Percentiles rank a stretch among this genome's conserved stretches.
These are phyloP conservation scores for Tolypocladium inflatum DNA, from an alignment of 2,329 filamentous ascomycete species.

Conservation along the genomic window DNA sequence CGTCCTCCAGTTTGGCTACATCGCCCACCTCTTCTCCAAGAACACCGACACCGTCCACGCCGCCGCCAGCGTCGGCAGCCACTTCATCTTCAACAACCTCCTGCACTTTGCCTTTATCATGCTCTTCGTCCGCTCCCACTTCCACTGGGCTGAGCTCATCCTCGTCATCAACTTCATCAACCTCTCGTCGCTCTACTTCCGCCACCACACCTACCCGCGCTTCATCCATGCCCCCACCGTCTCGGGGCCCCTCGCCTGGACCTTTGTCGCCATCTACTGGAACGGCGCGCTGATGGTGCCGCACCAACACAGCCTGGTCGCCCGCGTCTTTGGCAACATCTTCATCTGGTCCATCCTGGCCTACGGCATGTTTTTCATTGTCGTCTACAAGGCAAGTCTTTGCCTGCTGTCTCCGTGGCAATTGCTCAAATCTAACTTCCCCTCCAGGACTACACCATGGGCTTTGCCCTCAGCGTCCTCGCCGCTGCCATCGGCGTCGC, in stretches of 20 bases:
- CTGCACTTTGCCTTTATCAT: conserved; percentile 74
- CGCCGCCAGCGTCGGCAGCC: conserved; percentile 68
- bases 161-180: conserved; percentile 77
- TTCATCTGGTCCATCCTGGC: conserved; percentile 78
- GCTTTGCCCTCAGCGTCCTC: conserved; percentile 67
- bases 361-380: conserved; percentile 69
- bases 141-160: conserved; percentile 67
- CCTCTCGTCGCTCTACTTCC: conserved; percentile 69
- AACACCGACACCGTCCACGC: conserved; percentile 53
- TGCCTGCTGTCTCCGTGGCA: neutral
- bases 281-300: conserved; percentile 74
- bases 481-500: conserved; percentile 66
- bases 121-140: conserved; percentile 70
- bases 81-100: conserved; percentile 82
- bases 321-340: conserved; percentile 76
- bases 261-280: conserved; percentile 80
- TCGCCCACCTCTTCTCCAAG: conserved; percentile 65
- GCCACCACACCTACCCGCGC: conserved; percentile 59
- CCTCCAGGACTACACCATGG: conserved; percentile 60
- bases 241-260: conserved; percentile 73
- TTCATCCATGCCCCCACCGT: conserved; percentile 70
- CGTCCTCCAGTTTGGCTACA: conserved; percentile 65
- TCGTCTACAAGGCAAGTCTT: conserved; percentile 54
- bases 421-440: conserved; percentile 7
- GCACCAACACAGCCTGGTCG: conserved; percentile 54